Base-by-base conservation (phyloP, 2,329 filamentous ascomycete genomes). In the Berkeleyomyces basicola region DNA sequence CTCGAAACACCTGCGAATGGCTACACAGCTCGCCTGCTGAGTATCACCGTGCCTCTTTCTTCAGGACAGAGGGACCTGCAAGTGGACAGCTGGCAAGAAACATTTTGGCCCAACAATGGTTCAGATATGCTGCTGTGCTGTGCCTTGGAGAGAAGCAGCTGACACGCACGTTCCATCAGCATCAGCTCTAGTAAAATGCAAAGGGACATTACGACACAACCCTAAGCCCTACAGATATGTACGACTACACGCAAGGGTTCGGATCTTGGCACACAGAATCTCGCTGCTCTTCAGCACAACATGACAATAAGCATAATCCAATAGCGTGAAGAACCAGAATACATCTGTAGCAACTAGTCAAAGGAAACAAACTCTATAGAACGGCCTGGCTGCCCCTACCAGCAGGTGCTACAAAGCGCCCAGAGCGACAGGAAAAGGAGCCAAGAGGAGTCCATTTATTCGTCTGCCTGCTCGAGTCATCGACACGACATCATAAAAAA, bases 291-390 rank as follows among this genome's bases (percentile, higher is more conserved):
- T 11, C 10, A 55, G 16, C 51, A 55, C 33, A 55, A n/a, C 11
- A 55, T 55, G 51, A 55, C 33, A 55, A 55, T 55, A 55, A 55
- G 51, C 51, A 55, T 55, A 55, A 55, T 39, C 51, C 33, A 55
- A 55, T 36, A 55, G 3, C 51, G 7, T 36, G 43, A 59, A 59
- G 40, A 59, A 44, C 39, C 16, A 36, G 43, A 59, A 36, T 42
- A 59, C 16, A 36, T 2, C 16, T 2, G 39, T 36, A 55, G 51
- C 11, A 16, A 55, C 51, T n/a, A 37, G 39, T n/a, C n/a, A 44
- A 58, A 39, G 16, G 16, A 59, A 42, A 59, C 51, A 55, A 55
- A 31, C 43, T n/a, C 51, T 39, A 55, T 16, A 53, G 4, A 14
- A 6, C 4, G 31, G 14, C 31, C 5, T 3, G 49, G 36, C 11